phyloP scores from a whole-genome alignment of 2,329 filamentous ascomycete genomes.

The Fusarium verrucosum region DNA sequence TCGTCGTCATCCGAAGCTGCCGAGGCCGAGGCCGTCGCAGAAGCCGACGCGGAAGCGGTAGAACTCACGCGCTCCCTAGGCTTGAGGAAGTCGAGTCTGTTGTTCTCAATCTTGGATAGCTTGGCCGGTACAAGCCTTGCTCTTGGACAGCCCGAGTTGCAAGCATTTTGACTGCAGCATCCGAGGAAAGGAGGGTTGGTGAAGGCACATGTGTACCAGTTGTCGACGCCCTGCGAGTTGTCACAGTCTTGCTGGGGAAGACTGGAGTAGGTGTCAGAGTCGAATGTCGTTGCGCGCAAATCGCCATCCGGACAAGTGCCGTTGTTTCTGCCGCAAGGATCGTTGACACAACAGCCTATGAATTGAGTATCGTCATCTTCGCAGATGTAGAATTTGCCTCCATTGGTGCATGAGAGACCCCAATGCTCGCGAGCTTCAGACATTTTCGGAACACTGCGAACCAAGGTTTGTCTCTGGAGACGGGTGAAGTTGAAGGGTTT shows the following conservation, averaged over 20 bases:
- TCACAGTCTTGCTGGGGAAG: constrained; percentile 50
- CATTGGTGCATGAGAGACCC: constrained; percentile 47
- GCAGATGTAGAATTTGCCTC: constrained; percentile 53
- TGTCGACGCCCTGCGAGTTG: constrained; percentile 12
- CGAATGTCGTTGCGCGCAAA: constrained; percentile 47
- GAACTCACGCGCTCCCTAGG: constrained; percentile 9
- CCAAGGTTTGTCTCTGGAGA: not conserved
- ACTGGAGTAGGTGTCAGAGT: constrained; percentile 41
- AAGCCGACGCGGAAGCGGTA: constrained; percentile 5
- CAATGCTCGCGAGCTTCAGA: constrained; percentile 29
- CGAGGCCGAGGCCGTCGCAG: constrained; percentile 10
- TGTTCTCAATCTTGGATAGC: constrained; percentile 20
- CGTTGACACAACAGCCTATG: constrained; percentile 53
- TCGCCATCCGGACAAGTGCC: constrained; percentile 48
- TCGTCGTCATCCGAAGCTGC: not conserved
- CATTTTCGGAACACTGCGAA: constrained; percentile 17
- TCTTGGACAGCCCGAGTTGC: constrained; percentile 26
- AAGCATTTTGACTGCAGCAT: constrained; percentile 49
- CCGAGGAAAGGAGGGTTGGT: constrained; percentile 51
- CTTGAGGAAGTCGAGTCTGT: constrained; percentile 26
- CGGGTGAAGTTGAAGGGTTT: not conserved
- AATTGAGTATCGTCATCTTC: constrained; percentile 46
- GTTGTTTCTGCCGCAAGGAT: constrained; percentile 47
- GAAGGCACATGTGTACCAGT: constrained; percentile 51
- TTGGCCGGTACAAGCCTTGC: constrained; percentile 22